Evolutionary conservation across 192 early-diverging fungal species (phyloP).

Genomic region (Coemansia reversa): DNA sequence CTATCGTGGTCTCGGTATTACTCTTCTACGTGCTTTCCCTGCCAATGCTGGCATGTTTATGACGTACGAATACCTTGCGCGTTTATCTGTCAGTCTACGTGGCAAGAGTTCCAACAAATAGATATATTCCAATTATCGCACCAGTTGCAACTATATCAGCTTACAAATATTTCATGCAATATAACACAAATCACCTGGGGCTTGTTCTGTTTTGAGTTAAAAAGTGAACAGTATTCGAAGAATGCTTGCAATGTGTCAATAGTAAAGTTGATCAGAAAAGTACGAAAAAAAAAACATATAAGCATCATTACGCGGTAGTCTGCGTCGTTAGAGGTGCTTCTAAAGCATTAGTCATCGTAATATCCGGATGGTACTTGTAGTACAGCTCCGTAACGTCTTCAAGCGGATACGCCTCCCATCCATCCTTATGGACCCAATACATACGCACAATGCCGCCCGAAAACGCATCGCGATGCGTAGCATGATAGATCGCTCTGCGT

Average conservation of each 20-base stretch:
- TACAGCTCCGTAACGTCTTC: constrained; percentile 85
- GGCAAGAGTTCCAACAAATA: constrained; percentile 8
- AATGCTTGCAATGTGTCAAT: no score
- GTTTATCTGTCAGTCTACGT: constrained; percentile 27
- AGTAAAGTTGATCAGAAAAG: not conserved
- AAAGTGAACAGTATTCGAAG: no score
- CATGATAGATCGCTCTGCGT: constrained; percentile 91
- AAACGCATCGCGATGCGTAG: constrained; percentile 90
- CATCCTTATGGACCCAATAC: constrained; percentile 88
- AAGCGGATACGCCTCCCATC: constrained; percentile 84
- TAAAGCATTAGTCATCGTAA: constrained; percentile 30
- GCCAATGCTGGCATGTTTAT: constrained; percentile 95
- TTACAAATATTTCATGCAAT: no score
- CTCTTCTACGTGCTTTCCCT: constrained; percentile 82
- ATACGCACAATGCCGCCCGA: constrained; percentile 87
- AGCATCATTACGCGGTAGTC: not conserved
- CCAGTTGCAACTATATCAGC: no score
- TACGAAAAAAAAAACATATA: not conserved
- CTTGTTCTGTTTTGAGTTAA: no score
- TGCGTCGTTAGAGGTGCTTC: constrained; percentile 37
- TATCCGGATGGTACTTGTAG: constrained; percentile 62
- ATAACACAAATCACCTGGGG: no score
- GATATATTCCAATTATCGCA: not conserved
- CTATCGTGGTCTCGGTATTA: constrained; percentile 94
- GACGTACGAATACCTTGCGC: constrained; percentile 78